A percentile compares a stretch with the other conserved stretches of the same genome.
phyloP scores from a whole-genome alignment of 768 basidiomycete species.

The Harrya chromipes region DNA sequence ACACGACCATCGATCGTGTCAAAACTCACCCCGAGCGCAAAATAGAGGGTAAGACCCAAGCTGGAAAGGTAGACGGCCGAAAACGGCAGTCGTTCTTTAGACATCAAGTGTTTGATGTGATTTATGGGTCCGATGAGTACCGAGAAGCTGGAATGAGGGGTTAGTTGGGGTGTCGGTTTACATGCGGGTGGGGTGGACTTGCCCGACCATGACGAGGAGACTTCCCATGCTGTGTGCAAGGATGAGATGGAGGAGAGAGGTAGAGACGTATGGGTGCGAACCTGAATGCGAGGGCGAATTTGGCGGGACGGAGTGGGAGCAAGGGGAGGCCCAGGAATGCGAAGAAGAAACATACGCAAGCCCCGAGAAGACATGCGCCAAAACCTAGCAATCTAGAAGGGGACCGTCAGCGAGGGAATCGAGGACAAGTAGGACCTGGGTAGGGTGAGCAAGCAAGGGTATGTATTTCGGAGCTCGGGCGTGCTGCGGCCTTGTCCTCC shows the following conservation, averaged over 20 bases:
- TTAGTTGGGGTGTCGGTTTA: neutral
- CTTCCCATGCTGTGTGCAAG: constrained; percentile 65
- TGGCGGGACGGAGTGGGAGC: constrained; percentile 72
- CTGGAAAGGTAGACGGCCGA: constrained; percentile 79
- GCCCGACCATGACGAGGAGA: constrained; percentile 96
- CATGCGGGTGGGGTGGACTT: constrained; percentile 21
- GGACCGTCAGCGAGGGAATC: neutral
- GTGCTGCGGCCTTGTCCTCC: too few species aligned
- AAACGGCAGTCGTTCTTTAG: constrained; percentile 83
- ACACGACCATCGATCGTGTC: neutral
- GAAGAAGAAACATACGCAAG: constrained; percentile 90
- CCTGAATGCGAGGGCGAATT: constrained; percentile 91
- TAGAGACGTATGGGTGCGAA: constrained; percentile 17
- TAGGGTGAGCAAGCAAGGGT: too few species aligned
- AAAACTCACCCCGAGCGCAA: constrained; percentile 76
- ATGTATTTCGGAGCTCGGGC: too few species aligned
- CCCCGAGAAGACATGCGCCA: constrained; percentile 83
- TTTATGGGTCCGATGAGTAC: constrained; percentile 88
- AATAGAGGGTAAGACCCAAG: constrained; percentile 85
- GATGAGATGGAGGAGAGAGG: neutral
- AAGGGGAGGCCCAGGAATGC: constrained; percentile 78
- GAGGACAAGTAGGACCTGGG: too few species aligned
- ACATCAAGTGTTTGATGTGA: constrained; percentile 84
- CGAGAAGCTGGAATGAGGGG: constrained; percentile 53
- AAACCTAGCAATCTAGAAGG: constrained; percentile 80